These are phyloP conservation scores for Penicillium hesseltinei DNA, from an alignment of 2,329 filamentous ascomycete species.

Conservation along the genomic window DNA sequence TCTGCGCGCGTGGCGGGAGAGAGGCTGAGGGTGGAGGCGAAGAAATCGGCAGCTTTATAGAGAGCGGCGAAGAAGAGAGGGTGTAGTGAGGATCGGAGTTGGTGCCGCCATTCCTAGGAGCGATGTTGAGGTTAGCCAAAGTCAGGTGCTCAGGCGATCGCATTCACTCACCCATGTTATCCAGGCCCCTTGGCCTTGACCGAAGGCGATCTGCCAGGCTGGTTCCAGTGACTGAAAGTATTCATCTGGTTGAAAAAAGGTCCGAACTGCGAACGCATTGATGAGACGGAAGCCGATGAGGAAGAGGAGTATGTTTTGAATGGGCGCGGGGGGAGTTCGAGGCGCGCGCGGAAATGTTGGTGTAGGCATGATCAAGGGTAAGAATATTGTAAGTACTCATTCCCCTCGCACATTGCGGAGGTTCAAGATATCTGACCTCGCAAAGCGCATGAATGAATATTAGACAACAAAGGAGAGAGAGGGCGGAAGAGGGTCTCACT, in stretches of 20 bases:
- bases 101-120: conserved; percentile 82
- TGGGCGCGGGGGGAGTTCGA: conserved; percentile 9
- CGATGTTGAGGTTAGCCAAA: conserved; percentile 7
- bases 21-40: conserved; percentile 56
- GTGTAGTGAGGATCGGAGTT: conserved; percentile 85
- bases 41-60: conserved; percentile 62
- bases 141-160: background rate
- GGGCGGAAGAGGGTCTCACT: background rate
- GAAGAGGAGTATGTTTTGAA: conserved; percentile 36
- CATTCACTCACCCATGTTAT: conserved; percentile 78
- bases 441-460: background rate
- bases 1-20: conserved; percentile 59
- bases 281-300: conserved; percentile 69
- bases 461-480: background rate
- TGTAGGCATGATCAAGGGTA: conserved; percentile 6
- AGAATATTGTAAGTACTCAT: background rate
- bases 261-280: conserved; percentile 75
- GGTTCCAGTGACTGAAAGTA: conserved; percentile 96
- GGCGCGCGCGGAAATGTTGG: conserved; percentile 11
- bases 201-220: conserved; percentile 87
- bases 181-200: conserved; percentile 74
- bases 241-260: conserved; percentile 98
- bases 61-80: conserved; percentile 78
- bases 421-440: background rate
- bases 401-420: conserved; percentile 1